A percentile compares a stretch with the other conserved stretches of the same genome.
Conservation (phyloP, 192 early-diverging fungal genomes). For the Coemansia sp. region DNA sequence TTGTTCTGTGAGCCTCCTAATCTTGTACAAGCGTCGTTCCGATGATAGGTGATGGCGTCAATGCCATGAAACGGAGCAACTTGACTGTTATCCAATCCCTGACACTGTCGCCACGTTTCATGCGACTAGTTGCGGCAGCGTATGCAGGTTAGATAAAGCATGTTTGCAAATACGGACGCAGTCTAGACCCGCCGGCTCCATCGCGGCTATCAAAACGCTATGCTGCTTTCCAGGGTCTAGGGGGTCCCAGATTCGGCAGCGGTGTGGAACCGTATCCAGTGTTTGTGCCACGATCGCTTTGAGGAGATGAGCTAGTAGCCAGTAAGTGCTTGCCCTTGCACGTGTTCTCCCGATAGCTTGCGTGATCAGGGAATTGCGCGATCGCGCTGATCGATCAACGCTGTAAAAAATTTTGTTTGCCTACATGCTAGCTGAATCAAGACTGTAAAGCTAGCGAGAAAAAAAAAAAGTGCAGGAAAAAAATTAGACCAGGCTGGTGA, state of each 20-base stretch:
- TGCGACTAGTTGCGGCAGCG: background rate
- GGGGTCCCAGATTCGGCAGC: background rate
- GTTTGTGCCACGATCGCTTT: background rate
- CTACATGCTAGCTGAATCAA: background rate
- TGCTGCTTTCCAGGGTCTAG: background rate
- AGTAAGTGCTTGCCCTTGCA: background rate
- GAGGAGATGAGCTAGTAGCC: background rate
- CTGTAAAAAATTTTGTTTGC: constrained; percentile 2
- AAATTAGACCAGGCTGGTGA: background rate
- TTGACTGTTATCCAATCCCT: background rate
- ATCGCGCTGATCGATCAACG: background rate
- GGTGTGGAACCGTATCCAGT: background rate
- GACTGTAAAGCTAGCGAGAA: background rate
- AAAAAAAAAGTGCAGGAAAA: constrained; percentile 10
- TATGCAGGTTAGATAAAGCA: background rate
- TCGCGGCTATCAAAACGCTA: background rate
- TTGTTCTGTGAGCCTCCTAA: background rate
- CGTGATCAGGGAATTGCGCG: background rate
- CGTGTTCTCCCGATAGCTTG: background rate
- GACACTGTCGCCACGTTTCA: background rate
- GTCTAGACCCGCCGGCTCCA: background rate
- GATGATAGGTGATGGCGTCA: background rate
- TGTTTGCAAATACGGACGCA: background rate
- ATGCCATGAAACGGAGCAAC: background rate
- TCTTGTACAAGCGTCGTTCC: background rate